These are phyloP conservation scores for Nemania diffusa DNA, from an alignment of 2,329 filamentous ascomycete species.

Conservation along the genomic window DNA sequence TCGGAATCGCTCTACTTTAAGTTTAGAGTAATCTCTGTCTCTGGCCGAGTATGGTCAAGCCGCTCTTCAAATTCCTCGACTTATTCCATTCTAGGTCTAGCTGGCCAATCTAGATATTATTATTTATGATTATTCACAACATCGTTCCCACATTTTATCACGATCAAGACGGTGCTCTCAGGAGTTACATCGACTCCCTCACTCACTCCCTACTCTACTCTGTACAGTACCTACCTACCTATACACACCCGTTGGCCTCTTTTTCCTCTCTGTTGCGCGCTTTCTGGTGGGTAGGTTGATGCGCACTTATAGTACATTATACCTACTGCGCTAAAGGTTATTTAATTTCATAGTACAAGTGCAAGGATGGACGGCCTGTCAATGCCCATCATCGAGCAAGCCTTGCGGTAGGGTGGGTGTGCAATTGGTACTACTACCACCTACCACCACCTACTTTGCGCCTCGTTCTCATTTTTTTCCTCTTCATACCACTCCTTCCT, in stretches of 20 bases:
- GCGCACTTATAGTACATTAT: slow-evolving; percentile 6
- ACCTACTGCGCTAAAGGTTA: neutral
- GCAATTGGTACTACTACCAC: neutral
- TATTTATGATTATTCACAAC: slow-evolving; percentile 4
- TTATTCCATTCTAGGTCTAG: slow-evolving; percentile 34
- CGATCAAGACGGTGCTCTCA: slow-evolving; percentile 26
- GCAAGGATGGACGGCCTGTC: slow-evolving; percentile 21
- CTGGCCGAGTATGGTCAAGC: slow-evolving; percentile 19
- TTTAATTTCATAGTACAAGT: slow-evolving; percentile 25
- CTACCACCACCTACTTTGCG: neutral
- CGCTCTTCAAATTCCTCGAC: slow-evolving; percentile 16
- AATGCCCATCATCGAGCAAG: slow-evolving; percentile 20
- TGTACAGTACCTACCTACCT: neutral
- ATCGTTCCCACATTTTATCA: slow-evolving; percentile 30
- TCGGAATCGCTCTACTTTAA: slow-evolving; percentile 26
- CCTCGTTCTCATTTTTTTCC: slow-evolving; percentile 1
- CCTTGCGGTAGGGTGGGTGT: slow-evolving; percentile 11
- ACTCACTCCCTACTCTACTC: neutral
- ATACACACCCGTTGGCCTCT: slow-evolving; percentile 14
- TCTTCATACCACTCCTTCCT: slow-evolving; percentile 20
- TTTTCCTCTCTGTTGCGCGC: slow-evolving; percentile 2
- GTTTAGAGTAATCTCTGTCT: slow-evolving; percentile 25
- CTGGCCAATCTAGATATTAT: slow-evolving; percentile 7
- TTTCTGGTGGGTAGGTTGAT: slow-evolving; percentile 14
- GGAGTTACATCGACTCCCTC: slow-evolving; percentile 33